phyloP scores from a whole-genome alignment of 805 yeast species.

The Maudiozyma turicensis region DNA sequence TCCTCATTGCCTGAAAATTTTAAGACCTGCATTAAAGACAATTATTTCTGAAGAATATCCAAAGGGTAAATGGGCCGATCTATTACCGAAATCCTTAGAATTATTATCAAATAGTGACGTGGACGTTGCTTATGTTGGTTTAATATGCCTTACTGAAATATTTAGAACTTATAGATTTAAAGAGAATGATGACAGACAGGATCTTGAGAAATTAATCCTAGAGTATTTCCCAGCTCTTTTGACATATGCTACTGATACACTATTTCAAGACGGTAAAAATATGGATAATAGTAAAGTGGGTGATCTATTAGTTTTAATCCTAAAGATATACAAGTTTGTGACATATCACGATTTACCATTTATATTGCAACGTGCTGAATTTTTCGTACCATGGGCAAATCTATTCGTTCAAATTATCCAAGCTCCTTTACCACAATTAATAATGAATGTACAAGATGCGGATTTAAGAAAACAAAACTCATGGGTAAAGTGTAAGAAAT shows the following conservation, averaged over 20 bases:
- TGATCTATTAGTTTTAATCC: slow-evolving; percentile 62
- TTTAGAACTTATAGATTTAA: slow-evolving; percentile 65
- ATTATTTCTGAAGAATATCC: slow-evolving; percentile 46
- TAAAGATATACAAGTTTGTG: slow-evolving; percentile 71
- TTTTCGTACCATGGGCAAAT: slow-evolving; percentile 58
- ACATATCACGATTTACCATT: slow-evolving; percentile 65
- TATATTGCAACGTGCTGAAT: slow-evolving; percentile 45
- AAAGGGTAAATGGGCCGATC: slow-evolving; percentile 40
- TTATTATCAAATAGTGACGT: slow-evolving; percentile 38
- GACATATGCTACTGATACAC: slow-evolving; percentile 49
- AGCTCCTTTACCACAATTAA: slow-evolving; percentile 35
- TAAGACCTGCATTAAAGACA: slow-evolving; percentile 41
- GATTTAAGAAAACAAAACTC: slow-evolving; percentile 49
- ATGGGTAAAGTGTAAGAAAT: slow-evolving; percentile 73
- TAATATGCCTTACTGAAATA: slow-evolving; percentile 61
- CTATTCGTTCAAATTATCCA: slow-evolving; percentile 61
- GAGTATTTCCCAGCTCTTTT: slow-evolving; percentile 59
- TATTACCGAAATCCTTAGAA: slow-evolving; percentile 37
- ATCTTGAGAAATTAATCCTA: slow-evolving; percentile 44
- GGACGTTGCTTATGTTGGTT: slow-evolving; percentile 48
- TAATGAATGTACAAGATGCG: slow-evolving; percentile 35
- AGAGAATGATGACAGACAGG: slow-evolving; percentile 43
- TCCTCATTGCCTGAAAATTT: slow-evolving; percentile 33
- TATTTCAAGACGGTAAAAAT: slow-evolving; percentile 31
- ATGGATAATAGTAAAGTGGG: slow-evolving; percentile 36